Percentiles rank a stretch among this genome's conserved stretches.
Evolutionary conservation across 2,329 filamentous ascomycete species (phyloP).

Genomic region (Alternaria metachromatica): DNA sequence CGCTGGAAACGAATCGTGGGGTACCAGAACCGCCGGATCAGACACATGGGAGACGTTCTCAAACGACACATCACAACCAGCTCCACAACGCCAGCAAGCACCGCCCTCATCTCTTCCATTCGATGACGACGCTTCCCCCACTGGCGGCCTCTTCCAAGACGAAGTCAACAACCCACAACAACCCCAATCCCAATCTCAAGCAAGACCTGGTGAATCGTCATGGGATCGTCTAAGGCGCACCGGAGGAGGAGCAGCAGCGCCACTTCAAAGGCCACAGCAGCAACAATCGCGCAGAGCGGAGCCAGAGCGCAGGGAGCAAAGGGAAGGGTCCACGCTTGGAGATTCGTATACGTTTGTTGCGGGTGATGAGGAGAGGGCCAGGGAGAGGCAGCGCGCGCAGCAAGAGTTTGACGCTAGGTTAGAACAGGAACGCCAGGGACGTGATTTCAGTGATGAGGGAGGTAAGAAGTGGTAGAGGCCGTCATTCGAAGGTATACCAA

Average conservation of each 20-base stretch:
- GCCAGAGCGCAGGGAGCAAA: slow-evolving; percentile 31
- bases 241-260: slow-evolving; percentile 28
- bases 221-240: slow-evolving; percentile 54
- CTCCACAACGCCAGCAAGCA: slow-evolving; percentile 15
- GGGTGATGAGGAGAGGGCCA: slow-evolving; percentile 52
- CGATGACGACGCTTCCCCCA: slow-evolving; percentile 47
- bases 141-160: slow-evolving; percentile 45
- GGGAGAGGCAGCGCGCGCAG: slow-evolving; percentile 56
- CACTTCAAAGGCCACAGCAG: slow-evolving; percentile 17
- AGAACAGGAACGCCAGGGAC: slow-evolving; percentile 57
- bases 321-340: slow-evolving; percentile 42
- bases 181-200: slow-evolving; percentile 18
- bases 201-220: slow-evolving; percentile 45
- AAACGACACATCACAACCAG: slow-evolving; percentile 11
- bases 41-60: slow-evolving; percentile 26
- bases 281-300: slow-evolving; percentile 22
- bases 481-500: neutral
- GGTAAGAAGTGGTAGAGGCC: slow-evolving; percentile 38
- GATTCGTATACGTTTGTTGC: slow-evolving; percentile 56
- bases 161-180: slow-evolving; percentile 27
- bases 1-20: slow-evolving; percentile 47
- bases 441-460: slow-evolving; percentile 47
- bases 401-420: slow-evolving; percentile 58
- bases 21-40: slow-evolving; percentile 7
- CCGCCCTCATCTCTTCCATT: slow-evolving; percentile 21